A percentile compares a stretch with the other conserved stretches of the same genome.
Evolutionary conservation across 345 rosid genomes (phyloP).

Genomic region (Trapa bicornis): DNA sequence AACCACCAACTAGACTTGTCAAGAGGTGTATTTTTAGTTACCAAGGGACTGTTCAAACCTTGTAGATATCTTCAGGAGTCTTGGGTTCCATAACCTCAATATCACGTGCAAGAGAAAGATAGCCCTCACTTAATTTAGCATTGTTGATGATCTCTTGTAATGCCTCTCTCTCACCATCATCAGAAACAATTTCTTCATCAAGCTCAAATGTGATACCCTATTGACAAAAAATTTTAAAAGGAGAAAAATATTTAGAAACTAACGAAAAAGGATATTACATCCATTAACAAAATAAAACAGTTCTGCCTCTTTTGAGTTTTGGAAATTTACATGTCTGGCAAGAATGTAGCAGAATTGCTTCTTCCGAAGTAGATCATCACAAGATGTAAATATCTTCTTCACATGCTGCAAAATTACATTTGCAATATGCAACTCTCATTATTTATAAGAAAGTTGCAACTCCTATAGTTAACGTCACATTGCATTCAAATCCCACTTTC

Average conservation of each 20-base stretch:
- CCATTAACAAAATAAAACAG: neutral
- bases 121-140: slow-evolving; percentile 70
- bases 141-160: slow-evolving; percentile 82
- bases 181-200: slow-evolving; percentile 53
- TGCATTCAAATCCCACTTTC: too few relatives aligned
- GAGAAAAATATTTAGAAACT: too few relatives aligned
- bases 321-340: slow-evolving; percentile 70
- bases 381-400: slow-evolving; percentile 65
- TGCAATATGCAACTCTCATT: neutral
- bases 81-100: slow-evolving; percentile 98
- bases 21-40: neutral
- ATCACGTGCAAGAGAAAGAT: slow-evolving; percentile 91
- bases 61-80: slow-evolving; percentile 90
- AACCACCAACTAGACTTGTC: neutral
- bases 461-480: neutral
- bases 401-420: slow-evolving; percentile 40
- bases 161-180: slow-evolving; percentile 47
- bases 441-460: neutral
- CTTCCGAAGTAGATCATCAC: slow-evolving; percentile 50
- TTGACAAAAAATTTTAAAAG: slow-evolving; percentile 8
- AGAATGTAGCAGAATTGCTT: slow-evolving; percentile 86
- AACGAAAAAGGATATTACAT: too few relatives aligned
- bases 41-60: slow-evolving; percentile 32
- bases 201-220: slow-evolving; percentile 69
- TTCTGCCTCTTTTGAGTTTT: neutral